A percentile compares a stretch with the other conserved stretches of the same genome.
Evolutionary conservation across 805 yeast genomes (phyloP).

Genomic region (Saccharomycopsis microspora): DNA sequence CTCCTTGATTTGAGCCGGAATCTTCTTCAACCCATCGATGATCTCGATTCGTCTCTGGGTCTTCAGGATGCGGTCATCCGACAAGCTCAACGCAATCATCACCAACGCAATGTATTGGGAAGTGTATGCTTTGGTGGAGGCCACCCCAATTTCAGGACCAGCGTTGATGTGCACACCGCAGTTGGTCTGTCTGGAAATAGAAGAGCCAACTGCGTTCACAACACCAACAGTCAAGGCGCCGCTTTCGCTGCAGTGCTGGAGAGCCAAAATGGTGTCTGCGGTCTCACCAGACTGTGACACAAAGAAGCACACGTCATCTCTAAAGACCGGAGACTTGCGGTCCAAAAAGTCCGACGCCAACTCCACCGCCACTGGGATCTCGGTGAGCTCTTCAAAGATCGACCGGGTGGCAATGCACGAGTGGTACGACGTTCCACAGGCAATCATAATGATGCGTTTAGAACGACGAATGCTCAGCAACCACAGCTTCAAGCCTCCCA

Average conservation of each 20-base stretch:
- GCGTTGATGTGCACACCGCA: slow-evolving; percentile 99
- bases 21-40: slow-evolving; percentile 70
- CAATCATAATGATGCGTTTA: slow-evolving; percentile 93
- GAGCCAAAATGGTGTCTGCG: slow-evolving; percentile 91
- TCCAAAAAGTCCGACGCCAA: slow-evolving; percentile 92
- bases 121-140: slow-evolving; percentile 97
- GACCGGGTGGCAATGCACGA: slow-evolving; percentile 97
- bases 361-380: slow-evolving; percentile 86
- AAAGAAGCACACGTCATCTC: slow-evolving; percentile 95
- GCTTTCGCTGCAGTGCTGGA: slow-evolving; percentile 90
- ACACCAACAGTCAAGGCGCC: slow-evolving; percentile 97
- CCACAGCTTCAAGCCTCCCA: slow-evolving; percentile 85
- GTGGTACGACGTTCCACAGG: slow-evolving; percentile 98
- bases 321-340: slow-evolving; percentile 90
- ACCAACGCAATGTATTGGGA: slow-evolving; percentile 96
- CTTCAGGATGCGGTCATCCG: slow-evolving; percentile 81
- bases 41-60: slow-evolving; percentile 70
- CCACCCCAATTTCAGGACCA: slow-evolving; percentile 99
- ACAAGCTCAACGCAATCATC: slow-evolving; percentile 90
- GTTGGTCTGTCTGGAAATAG: slow-evolving; percentile 92
- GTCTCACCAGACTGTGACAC: slow-evolving; percentile 99
- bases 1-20: slow-evolving; percentile 76
- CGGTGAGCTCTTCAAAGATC: slow-evolving; percentile 91
- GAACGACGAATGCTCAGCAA: slow-evolving; percentile 86
- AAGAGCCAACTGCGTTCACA: slow-evolving; percentile 94